Evolutionary conservation across 805 yeast genomes (phyloP).

Genomic region (Lachancea nothofagi): DNA sequence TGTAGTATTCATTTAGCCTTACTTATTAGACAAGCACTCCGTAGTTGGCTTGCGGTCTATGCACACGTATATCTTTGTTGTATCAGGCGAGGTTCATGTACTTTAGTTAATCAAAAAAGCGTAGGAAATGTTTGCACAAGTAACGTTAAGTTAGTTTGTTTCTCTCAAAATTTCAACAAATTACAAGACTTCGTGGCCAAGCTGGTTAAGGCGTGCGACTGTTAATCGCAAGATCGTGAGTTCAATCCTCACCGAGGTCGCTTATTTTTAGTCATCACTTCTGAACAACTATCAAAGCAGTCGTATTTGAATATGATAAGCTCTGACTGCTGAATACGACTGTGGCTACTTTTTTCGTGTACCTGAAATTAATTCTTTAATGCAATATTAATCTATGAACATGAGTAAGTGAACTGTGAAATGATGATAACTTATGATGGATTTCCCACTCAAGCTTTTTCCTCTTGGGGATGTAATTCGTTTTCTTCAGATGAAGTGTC

Average conservation of each 20-base stretch:
- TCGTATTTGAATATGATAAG: too few species aligned
- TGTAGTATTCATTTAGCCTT: too few species aligned
- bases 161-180: neutral
- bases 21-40: too few species aligned
- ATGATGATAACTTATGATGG: neutral
- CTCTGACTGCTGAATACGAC: too few species aligned
- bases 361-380: too few species aligned
- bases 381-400: neutral
- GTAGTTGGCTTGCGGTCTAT: too few species aligned
- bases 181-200: constrained; percentile 46
- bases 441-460: constrained; percentile 2
- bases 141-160: neutral
- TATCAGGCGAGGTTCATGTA: too few species aligned
- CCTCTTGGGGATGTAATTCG: constrained; percentile 7
- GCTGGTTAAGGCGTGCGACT: constrained; percentile 60
- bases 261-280: constrained; percentile 1
- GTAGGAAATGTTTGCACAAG: too few species aligned
- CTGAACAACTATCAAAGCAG: too few species aligned
- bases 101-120: too few species aligned
- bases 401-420: neutral
- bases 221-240: constrained; percentile 61
- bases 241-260: constrained; percentile 58
- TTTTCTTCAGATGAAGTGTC: constrained; percentile 9
- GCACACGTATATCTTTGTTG: too few species aligned
- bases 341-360: too few species aligned